Evolutionary conservation across 345 rosid genomes (phyloP), one percentile per base, ranked within the genome.

Genomic region (Anastatica hierochuntica): DNA sequence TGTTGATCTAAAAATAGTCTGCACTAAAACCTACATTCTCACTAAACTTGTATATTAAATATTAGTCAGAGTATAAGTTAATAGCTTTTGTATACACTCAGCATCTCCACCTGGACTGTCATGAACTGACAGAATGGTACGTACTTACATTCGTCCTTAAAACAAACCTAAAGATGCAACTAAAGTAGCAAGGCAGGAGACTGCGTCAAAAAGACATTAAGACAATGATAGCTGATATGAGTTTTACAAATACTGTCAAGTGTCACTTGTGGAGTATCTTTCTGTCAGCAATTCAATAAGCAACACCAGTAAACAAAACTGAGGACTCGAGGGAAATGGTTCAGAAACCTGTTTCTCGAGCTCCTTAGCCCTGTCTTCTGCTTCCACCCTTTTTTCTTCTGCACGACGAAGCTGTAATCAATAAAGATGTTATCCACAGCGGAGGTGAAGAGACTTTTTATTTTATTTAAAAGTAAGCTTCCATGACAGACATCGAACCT

Each of bases 271-370:
- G 14, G 47, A 38, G 33, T 26, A 45, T 8, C 1, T 49, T 46
- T 36, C 24, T 37, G 14, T 40, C 8, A 8, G 30, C n/a, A 8
- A 16, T 46, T 42, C 7, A 29, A 30, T 35, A 51, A 21, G n/a
- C 19, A n/a, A 37, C 23, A 45, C 26, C 43, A 56, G 19, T 19
- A 7, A 47, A n/a, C n/a, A 48, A 53, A 40, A 43, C 8, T 26
- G n/a, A 43, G 10, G 50, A 42, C 42, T 14, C 20, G 26, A 42
- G 58, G 26, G 6, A 51, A 43, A 12, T 24, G 14, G 30, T 55
- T 64, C 57, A 50, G 18, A 46, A 58, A 84, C 99, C 96, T 94
- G 99, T 75, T 94, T 94, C 76, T 94, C 99, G 31, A 94, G 94
- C 76, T 85, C 97, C 72, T 78, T 80, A 16, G 94, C 87, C 75